Conservation (phyloP, 1,284 basidiomycete genomes). For the Puccinia polysora region DNA sequence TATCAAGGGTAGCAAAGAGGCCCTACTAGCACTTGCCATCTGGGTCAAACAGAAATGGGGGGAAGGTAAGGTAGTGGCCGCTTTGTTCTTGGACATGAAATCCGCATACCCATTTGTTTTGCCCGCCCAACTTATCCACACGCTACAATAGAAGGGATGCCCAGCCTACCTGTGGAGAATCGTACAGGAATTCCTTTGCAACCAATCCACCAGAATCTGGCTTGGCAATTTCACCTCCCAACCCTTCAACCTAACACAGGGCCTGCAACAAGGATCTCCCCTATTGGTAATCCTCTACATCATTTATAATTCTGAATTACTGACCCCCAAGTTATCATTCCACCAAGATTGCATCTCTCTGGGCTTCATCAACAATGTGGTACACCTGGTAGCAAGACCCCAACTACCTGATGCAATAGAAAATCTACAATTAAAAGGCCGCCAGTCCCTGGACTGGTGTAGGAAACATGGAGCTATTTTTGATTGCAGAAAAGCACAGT, state of each 20-base stretch:
- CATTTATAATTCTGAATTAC: no score
- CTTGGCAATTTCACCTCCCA: neutral
- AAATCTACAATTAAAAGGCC: no score
- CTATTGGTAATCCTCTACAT: no score
- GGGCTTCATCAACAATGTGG: neutral
- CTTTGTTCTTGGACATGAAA: neutral
- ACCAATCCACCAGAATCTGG: neutral
- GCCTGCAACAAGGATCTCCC: constrained; percentile 16
- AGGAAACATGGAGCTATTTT: neutral
- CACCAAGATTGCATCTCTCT: no score
- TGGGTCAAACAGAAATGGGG: constrained; percentile 9
- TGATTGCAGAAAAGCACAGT: neutral
- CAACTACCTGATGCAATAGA: no score
- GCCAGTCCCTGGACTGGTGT: neutral
- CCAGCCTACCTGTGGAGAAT: neutral
- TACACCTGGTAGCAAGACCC: no score
- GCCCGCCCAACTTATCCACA: neutral
- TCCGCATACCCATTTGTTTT: neutral
- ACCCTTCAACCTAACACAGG: neutral
- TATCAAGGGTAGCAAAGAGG: neutral
- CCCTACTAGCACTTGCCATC: neutral
- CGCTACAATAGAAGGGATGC: neutral
- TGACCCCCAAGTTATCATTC: no score
- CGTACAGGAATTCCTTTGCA: neutral
- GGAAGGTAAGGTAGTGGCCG: neutral